These are phyloP conservation scores for Phoma herbarum DNA, from an alignment of 2,329 filamentous ascomycete species.

Conservation along the genomic window DNA sequence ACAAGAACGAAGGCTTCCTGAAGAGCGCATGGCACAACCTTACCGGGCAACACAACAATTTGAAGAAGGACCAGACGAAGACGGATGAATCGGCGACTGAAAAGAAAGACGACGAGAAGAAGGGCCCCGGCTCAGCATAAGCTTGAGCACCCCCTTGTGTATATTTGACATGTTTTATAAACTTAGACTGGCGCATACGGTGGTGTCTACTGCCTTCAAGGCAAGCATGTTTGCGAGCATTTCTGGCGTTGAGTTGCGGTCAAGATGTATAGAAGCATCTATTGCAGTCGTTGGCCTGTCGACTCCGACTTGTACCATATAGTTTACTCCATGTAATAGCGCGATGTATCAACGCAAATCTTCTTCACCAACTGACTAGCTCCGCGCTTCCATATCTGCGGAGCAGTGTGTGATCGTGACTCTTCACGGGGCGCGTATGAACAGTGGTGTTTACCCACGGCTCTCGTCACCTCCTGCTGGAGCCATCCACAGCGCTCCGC, in stretches of 20 bases:
- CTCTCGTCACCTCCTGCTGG: background rate
- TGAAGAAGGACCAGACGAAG: constrained; percentile 39
- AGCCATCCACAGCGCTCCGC: constrained; percentile 13
- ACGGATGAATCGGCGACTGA: constrained; percentile 38
- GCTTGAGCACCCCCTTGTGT: constrained; percentile 3
- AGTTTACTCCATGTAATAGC: constrained; percentile 17
- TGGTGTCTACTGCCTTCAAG: constrained; percentile 19
- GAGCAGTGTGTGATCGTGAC: constrained; percentile 7
- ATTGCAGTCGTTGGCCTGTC: constrained; percentile 39
- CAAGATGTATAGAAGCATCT: constrained; percentile 34
- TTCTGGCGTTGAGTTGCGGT: constrained; percentile 38
- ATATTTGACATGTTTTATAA: constrained; percentile 27
- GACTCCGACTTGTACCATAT: constrained; percentile 48
- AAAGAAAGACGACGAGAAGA: constrained; percentile 41
- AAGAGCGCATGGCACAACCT: constrained; percentile 94
- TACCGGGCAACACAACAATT: constrained; percentile 71
- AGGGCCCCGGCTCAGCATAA: constrained; percentile 48
- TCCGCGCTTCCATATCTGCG: constrained; percentile 18
- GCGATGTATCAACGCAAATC: background rate
- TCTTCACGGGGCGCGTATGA: constrained; percentile 10
- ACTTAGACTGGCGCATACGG: constrained; percentile 29
- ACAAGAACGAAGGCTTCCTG: constrained; percentile 87
- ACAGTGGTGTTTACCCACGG: constrained; percentile 2
- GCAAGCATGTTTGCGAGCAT: constrained; percentile 39
- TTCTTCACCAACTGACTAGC: constrained; percentile 4